Base-by-base conservation (phyloP, 2,329 filamentous ascomycete genomes). In the Dactylellina drechsleri region DNA sequence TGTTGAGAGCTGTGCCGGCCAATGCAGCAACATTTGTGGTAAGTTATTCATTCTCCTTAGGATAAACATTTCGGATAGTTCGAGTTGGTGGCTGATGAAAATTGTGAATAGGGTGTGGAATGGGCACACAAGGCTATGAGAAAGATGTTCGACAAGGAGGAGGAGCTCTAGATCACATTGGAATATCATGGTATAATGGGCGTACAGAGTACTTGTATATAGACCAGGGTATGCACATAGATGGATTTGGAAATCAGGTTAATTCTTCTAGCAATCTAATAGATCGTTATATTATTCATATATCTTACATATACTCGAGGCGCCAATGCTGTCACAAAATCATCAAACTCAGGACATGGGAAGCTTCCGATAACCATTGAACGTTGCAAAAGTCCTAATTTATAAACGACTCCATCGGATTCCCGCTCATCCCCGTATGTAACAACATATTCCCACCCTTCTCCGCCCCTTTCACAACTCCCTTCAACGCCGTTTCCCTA, bases 1-100 rank as follows among this genome's bases (percentile, higher is more conserved):
- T 99, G 81, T 91, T 93, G 10, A 89, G 95, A 83, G 95, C 95
- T 3, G 93, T 98, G 50, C 95, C 95, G 5, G 95, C 95, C 8
- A 99, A 99, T 81, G 95, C 95, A 1, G 95, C 95, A 36, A 98
- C 95, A 1, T 99, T 99, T 82, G 84, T 82, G 76, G 83, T 76
- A 59, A 57, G 72, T 76, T 26, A 36, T 26, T 18, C 36, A 0
- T 40, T 36, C 10, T 36, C 31, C 6, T 10, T 10, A 7, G 6
- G 10, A 36, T 36, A 15, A 40, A 31, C 12, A 18, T 4, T 36
- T n/a, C 8, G n/a, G 23, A 45, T 43, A 18, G 16, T 31, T 31
- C 18, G 41, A 54, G 31, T n/a, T 16, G 31, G n/a, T 58, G 53
- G 50, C 61, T 50, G 45, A 68, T 26, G 4, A 5, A 12, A 3